phyloP scores from a whole-genome alignment of 2,329 filamentous ascomycete genomes.

The Fusarium citri region DNA sequence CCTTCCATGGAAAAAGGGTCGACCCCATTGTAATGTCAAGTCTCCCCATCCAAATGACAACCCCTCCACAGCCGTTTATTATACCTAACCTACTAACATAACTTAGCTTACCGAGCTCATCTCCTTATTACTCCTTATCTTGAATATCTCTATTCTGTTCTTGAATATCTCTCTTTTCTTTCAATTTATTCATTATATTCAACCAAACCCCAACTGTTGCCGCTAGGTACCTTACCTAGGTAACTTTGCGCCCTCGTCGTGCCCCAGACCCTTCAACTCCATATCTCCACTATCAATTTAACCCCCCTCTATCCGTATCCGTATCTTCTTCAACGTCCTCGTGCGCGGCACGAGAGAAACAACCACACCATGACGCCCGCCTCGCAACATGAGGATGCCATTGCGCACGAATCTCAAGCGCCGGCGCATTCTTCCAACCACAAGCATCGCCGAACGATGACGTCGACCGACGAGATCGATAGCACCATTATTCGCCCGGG shows the following conservation, averaged over 20 bases:
- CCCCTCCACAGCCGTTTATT: constrained; percentile 31
- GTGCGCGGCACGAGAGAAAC: constrained; percentile 4
- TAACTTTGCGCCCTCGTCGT: constrained; percentile 9
- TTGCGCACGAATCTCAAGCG: constrained; percentile 26
- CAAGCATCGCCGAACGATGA: constrained; percentile 52
- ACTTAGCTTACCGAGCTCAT: neutral
- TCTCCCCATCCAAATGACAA: constrained; percentile 40
- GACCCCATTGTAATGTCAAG: constrained; percentile 29
- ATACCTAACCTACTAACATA: constrained; percentile 7
- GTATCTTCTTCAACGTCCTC: constrained; percentile 9
- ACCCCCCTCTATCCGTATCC: constrained; percentile 12
- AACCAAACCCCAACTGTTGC: neutral
- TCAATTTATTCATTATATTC: neutral
- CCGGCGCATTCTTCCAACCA: constrained; percentile 22
- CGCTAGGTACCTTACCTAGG: neutral
- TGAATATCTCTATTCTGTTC: neutral
- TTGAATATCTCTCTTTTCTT: neutral
- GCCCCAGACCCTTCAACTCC: constrained; percentile 25
- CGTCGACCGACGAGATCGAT: constrained; percentile 68
- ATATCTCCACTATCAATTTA: constrained; percentile 26
- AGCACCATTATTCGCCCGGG: constrained; percentile 71
- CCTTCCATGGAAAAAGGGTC: constrained; percentile 43
- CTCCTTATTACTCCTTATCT: constrained; percentile 6
- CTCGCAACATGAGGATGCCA: constrained; percentile 42
- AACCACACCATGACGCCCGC: constrained; percentile 41